phyloP scores from a whole-genome alignment of 108 stramenopile genomes.

The Licmophora abbreviata region DNA sequence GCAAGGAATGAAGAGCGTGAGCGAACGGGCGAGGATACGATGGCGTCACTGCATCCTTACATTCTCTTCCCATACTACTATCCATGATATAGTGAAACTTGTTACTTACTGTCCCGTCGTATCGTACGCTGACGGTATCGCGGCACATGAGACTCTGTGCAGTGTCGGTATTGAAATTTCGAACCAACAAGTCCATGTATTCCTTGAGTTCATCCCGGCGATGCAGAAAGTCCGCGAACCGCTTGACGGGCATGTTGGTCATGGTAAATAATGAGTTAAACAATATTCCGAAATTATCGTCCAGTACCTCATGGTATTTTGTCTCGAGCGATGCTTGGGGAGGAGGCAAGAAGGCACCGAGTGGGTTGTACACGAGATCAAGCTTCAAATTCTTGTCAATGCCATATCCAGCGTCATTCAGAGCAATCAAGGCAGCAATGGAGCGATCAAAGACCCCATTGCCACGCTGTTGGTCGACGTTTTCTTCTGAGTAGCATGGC shows the following conservation, averaged over 20 bases:
- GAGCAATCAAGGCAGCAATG: slow-evolving; percentile 78
- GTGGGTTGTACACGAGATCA: slow-evolving; percentile 96
- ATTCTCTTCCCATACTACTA: too few species aligned
- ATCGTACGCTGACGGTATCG: slow-evolving; percentile 74
- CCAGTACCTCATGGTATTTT: slow-evolving; percentile 84
- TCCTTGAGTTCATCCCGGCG: slow-evolving; percentile 84
- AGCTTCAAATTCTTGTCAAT: slow-evolving; percentile 41
- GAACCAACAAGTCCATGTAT: slow-evolving; percentile 95
- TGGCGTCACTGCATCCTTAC: too few species aligned
- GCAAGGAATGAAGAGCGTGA: too few species aligned
- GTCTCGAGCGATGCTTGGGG: slow-evolving; percentile 63
- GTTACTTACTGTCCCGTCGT: slow-evolving; percentile 61
- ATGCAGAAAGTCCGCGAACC: slow-evolving; percentile 91
- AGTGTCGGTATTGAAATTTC: slow-evolving; percentile 88
- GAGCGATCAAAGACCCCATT: slow-evolving; percentile 90
- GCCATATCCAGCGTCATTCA: slow-evolving; percentile 93
- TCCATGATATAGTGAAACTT: too few species aligned
- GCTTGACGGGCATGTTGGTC: slow-evolving; percentile 98
- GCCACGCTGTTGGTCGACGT: slow-evolving; percentile 94
- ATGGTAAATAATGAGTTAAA: slow-evolving; percentile 91
- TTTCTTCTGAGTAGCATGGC: slow-evolving; percentile 90
- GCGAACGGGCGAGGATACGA: too few species aligned
- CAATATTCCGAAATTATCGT: slow-evolving; percentile 84
- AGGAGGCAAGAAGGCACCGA: slow-evolving; percentile 93
- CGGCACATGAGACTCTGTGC: slow-evolving; percentile 76